Evolutionary conservation across 2,329 filamentous ascomycete genomes (phyloP).

Genomic region (Lachnellula suecica): DNA sequence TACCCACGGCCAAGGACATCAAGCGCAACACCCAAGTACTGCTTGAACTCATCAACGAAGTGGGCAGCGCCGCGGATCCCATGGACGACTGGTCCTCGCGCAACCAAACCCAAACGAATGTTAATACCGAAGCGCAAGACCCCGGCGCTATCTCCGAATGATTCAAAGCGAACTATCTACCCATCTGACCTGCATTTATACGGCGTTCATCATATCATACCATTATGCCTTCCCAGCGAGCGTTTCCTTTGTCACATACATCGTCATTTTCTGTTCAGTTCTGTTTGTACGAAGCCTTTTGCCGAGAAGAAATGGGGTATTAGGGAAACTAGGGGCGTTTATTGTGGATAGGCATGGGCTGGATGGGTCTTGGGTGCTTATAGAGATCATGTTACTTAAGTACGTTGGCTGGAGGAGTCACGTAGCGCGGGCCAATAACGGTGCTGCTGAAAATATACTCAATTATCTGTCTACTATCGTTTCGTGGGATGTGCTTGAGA

Average conservation of each 20-base stretch:
- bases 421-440: neutral
- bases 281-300: neutral
- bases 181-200: neutral
- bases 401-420: neutral
- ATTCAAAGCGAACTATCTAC: too few species aligned
- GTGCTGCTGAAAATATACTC: neutral
- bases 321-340: neutral
- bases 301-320: neutral
- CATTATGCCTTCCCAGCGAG: neutral
- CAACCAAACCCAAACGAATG: constrained; percentile 13
- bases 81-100: constrained; percentile 56
- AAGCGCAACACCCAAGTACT: constrained; percentile 63
- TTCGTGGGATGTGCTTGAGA: neutral
- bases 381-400: neutral
- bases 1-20: constrained; percentile 58
- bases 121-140: constrained; percentile 20
- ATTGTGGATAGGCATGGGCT: neutral
- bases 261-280: too few species aligned
- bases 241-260: neutral
- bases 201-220: constrained; percentile 1
- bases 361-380: neutral
- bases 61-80: constrained; percentile 39
- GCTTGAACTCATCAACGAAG: constrained; percentile 60
- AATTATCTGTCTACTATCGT: neutral
- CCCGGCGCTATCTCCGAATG: constrained; percentile 26